A percentile compares a stretch with the other conserved stretches of the same genome.
Evolutionary conservation across 2,329 filamentous ascomycete species (phyloP).

Genomic region (Colletotrichum shisoi): DNA sequence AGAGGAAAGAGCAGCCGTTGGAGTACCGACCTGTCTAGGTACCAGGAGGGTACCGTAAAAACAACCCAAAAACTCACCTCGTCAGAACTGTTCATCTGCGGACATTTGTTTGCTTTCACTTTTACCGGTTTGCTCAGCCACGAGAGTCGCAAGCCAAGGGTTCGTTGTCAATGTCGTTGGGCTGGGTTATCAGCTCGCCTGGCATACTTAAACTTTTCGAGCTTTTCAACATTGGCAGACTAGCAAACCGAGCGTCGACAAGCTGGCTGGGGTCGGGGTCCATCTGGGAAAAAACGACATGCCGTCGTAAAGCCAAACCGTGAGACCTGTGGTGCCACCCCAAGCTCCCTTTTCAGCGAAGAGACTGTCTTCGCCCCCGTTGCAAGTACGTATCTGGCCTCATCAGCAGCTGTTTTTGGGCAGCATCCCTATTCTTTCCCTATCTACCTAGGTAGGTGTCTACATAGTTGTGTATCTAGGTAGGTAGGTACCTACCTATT

Average conservation of each 20-base stretch:
- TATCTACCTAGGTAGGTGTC: background rate
- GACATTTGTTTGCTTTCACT: no score
- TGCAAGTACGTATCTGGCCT: background rate
- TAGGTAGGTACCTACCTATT: no score
- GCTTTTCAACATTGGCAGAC: background rate
- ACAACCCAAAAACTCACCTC: no score
- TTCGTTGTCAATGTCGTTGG: background rate
- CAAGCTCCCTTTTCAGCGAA: background rate
- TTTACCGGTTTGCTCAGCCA: background rate
- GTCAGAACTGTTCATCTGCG: no score
- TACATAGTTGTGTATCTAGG: no score
- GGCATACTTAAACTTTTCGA: background rate
- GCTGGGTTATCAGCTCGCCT: conserved; percentile 1
- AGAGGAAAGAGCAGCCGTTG: background rate
- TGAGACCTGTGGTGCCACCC: conserved; percentile 32
- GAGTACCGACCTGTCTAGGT: background rate
- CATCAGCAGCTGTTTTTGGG: background rate
- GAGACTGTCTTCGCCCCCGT: background rate
- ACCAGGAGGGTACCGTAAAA: background rate
- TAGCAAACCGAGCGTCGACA: conserved; percentile 11
- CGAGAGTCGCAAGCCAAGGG: background rate
- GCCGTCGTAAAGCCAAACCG: conserved; percentile 23
- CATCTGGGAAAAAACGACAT: conserved; percentile 15
- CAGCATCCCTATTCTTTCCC: no score
- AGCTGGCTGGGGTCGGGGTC: conserved; percentile 10